Conservation (phyloP, 2,329 filamentous ascomycete species). For the Neoascochyta sp. region DNA sequence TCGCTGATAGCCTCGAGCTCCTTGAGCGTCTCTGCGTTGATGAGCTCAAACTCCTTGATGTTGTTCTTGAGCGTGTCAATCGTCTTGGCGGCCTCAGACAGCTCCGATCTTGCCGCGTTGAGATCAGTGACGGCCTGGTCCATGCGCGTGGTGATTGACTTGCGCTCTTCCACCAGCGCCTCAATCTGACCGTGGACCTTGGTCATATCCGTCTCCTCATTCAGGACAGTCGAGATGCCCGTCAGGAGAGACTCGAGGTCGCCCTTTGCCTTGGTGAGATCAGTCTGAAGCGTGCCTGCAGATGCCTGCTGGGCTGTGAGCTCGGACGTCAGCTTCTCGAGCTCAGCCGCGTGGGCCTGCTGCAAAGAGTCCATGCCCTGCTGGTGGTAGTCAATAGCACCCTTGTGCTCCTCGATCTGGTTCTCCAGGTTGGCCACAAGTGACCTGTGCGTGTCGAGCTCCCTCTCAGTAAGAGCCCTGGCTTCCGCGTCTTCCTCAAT, state of each 20-base stretch:
- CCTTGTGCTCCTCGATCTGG: slow-evolving; percentile 55
- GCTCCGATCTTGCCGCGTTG: slow-evolving; percentile 41
- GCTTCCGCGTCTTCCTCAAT: slow-evolving; percentile 63
- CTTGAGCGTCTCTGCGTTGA: slow-evolving; percentile 54
- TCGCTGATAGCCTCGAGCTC: slow-evolving; percentile 56
- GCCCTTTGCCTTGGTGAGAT: slow-evolving; percentile 57
- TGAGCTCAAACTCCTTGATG: slow-evolving; percentile 44
- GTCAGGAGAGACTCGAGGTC: slow-evolving; percentile 59
- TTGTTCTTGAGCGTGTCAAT: slow-evolving; percentile 42
- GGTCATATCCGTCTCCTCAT: slow-evolving; percentile 54
- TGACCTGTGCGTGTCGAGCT: slow-evolving; percentile 50
- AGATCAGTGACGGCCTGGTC: slow-evolving; percentile 44
- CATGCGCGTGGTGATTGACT: slow-evolving; percentile 42
- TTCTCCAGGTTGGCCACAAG: slow-evolving; percentile 55
- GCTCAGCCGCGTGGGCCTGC: slow-evolving; percentile 52
- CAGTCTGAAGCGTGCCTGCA: slow-evolving; percentile 49
- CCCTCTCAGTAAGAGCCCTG: slow-evolving; percentile 53
- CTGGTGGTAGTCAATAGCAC: slow-evolving; percentile 53
- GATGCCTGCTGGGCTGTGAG: slow-evolving; percentile 31
- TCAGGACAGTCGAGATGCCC: slow-evolving; percentile 60
- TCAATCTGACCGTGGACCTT: slow-evolving; percentile 44
- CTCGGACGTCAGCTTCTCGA: slow-evolving; percentile 46
- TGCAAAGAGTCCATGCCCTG: slow-evolving; percentile 52
- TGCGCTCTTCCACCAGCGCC: slow-evolving; percentile 45
- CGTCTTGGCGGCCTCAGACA: slow-evolving; percentile 40